phyloP scores from a whole-genome alignment of 164 flowering plant genomes.

The Tinospora cordifolia region DNA sequence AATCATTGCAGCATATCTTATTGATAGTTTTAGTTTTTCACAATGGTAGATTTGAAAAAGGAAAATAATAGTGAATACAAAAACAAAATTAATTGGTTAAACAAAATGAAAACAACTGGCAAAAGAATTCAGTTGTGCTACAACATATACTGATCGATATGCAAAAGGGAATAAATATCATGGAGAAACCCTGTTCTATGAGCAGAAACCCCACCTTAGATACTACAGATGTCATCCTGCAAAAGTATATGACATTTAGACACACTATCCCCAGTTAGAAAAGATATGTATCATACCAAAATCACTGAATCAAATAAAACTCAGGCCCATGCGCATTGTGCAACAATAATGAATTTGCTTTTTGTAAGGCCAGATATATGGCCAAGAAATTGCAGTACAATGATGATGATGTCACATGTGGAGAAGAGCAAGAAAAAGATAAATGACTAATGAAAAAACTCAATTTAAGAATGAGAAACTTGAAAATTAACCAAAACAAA shows the following conservation, averaged over 20 bases:
- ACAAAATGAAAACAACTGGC: constrained; percentile 46
- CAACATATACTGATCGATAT: constrained; percentile 66
- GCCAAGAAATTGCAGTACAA: not conserved
- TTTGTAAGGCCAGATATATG: not conserved
- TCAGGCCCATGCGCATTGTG: no score
- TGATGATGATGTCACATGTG: not conserved
- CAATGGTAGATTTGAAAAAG: not conserved
- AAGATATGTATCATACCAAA: not conserved
- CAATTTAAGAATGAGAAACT: not conserved
- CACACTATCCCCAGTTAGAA: not conserved
- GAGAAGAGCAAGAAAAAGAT: not conserved
- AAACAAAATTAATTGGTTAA: not conserved
- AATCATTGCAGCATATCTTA: not conserved
- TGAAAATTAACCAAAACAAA: not conserved
- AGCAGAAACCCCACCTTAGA: constrained; percentile 96
- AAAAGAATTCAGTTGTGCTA: constrained; percentile 82
- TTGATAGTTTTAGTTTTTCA: not conserved
- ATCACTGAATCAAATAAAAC: no score
- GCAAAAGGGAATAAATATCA: constrained; percentile 68
- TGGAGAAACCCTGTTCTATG: constrained; percentile 78
- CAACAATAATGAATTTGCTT: no score
- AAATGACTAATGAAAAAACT: not conserved
- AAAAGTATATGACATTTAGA: constrained; percentile 6
- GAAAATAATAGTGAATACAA: not conserved
- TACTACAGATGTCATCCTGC: constrained; percentile 92